Base-by-base conservation (phyloP, 192 early-diverging fungal genomes). In the Geranomyces variabilis region DNA sequence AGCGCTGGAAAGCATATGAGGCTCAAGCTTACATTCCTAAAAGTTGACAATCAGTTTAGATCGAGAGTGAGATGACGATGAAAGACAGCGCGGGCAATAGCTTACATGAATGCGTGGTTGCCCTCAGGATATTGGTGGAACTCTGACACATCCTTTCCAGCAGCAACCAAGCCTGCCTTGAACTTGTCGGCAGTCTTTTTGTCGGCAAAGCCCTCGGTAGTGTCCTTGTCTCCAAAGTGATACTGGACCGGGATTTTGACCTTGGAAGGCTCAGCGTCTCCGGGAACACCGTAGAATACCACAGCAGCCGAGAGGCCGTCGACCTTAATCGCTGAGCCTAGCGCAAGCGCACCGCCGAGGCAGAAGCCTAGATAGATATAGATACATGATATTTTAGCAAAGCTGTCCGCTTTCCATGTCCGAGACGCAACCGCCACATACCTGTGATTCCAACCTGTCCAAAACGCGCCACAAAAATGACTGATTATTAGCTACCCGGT, bases 261-360 rank as follows among this genome's bases (percentile, higher is more conserved):
- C 13, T 81, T 49, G 1, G 33, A 51, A 0, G 74, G 80, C 59
- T 81, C 74, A 56, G 74, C 68, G 26, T 73, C 43, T 21, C 57
- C 31, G 8, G 80, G 80, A 41, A 77, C 65, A 1, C 80, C 80
- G 64, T 81, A 81, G 62, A 81, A 81, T 1, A 66, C 67, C 0
- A 67, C 69, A n/a, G 59, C 77, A 43, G 71, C 80, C 41, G 30
- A 36, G 19, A 81, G 41, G 1, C 46, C 73, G n/a, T 22, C 26
- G 43, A 71, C 64, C n/a, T 64, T 64, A 33, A 78, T 75, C 21
- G 64, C 64, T 1, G 74, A 33, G 10, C 72, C 76, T 28, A 75
- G 65, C 48, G 80, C 65, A 45, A 81, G 71, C 12, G 80, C 80
- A 4, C 80, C 80, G 0, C 76, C 79, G 72, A 80, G 76, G 49